These are phyloP conservation scores for Ceratocystis huliohia DNA, from an alignment of 2,329 filamentous ascomycete genomes.

Conservation along the genomic window DNA sequence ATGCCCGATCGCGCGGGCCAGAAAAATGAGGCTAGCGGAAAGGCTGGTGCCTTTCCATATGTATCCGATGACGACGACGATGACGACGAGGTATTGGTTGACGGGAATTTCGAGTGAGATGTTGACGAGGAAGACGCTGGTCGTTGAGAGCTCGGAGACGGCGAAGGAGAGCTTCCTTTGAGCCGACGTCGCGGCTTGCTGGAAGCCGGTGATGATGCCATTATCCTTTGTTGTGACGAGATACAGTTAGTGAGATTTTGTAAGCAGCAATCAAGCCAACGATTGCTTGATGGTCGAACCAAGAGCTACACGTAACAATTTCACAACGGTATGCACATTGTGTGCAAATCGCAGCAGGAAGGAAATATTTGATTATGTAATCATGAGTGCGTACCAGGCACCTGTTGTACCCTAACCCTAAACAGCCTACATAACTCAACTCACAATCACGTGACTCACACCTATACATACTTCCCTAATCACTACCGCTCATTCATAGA, in stretches of 20 bases:
- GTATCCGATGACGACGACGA: conserved; percentile 15
- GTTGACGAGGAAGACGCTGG: conserved; percentile 11
- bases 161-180: conserved; percentile 32
- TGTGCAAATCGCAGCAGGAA: background rate
- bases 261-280: background rate
- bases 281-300: background rate
- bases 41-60: conserved; percentile 52
- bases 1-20: conserved; percentile 76
- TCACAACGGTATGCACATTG: background rate
- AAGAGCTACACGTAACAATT: conserved; percentile 2
- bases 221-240: conserved; percentile 19
- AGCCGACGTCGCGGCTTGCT: conserved; percentile 48
- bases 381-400: background rate
- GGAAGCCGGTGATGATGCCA: conserved; percentile 41
- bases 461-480: too few species aligned
- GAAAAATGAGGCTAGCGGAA: conserved; percentile 84
- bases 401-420: too few species aligned
- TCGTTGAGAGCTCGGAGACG: background rate
- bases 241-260: background rate
- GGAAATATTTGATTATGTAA: background rate
- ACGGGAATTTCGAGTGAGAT: background rate
- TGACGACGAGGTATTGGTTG: background rate
- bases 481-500: too few species aligned
- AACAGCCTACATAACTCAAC: too few species aligned
- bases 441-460: too few species aligned